Percentiles rank a stretch among this genome's conserved stretches.
Conservation (phyloP, 2,329 filamentous ascomycete species). For the Colletotrichum musicola region DNA sequence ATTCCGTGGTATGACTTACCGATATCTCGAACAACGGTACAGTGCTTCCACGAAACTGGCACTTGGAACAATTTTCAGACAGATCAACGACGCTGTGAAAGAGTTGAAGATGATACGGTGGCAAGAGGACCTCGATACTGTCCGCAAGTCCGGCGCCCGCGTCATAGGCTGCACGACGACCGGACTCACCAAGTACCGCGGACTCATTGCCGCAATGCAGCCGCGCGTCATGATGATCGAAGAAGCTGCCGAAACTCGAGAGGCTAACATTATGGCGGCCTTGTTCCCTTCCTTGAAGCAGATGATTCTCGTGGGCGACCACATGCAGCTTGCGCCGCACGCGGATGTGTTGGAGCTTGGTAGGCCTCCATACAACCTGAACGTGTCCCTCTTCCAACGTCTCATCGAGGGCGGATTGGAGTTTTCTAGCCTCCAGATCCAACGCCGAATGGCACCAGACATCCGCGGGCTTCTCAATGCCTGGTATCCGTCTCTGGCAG, state of each 20-base stretch:
- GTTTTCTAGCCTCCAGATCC: slow-evolving; percentile 74
- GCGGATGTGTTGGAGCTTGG: slow-evolving; percentile 73
- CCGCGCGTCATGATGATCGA: slow-evolving; percentile 81
- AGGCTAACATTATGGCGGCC: slow-evolving; percentile 69
- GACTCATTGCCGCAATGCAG: slow-evolving; percentile 73
- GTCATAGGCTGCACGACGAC: slow-evolving; percentile 81
- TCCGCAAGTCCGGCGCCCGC: slow-evolving; percentile 54
- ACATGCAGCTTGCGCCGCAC: slow-evolving; percentile 81
- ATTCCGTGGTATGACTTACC: slow-evolving; percentile 75
- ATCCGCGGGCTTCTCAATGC: slow-evolving; percentile 59
- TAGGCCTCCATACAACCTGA: slow-evolving; percentile 72
- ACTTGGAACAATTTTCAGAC: slow-evolving; percentile 62
- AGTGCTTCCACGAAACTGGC: slow-evolving; percentile 60
- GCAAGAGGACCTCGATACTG: slow-evolving; percentile 65
- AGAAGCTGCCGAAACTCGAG: slow-evolving; percentile 82
- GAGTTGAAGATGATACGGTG: slow-evolving; percentile 69
- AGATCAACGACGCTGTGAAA: slow-evolving; percentile 63
- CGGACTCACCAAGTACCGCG: slow-evolving; percentile 83
- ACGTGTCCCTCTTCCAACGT: slow-evolving; percentile 84
- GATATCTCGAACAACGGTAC: slow-evolving; percentile 68
- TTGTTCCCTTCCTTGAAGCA: slow-evolving; percentile 65
- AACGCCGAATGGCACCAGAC: slow-evolving; percentile 70
- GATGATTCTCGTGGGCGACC: slow-evolving; percentile 77
- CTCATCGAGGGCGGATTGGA: slow-evolving; percentile 75
- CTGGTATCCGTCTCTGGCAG: slow-evolving; percentile 60